Evolutionary conservation across 352 stramenopile genomes (phyloP), one percentile per base, ranked within the genome.

Genomic region (Saprolegnia diclina): DNA sequence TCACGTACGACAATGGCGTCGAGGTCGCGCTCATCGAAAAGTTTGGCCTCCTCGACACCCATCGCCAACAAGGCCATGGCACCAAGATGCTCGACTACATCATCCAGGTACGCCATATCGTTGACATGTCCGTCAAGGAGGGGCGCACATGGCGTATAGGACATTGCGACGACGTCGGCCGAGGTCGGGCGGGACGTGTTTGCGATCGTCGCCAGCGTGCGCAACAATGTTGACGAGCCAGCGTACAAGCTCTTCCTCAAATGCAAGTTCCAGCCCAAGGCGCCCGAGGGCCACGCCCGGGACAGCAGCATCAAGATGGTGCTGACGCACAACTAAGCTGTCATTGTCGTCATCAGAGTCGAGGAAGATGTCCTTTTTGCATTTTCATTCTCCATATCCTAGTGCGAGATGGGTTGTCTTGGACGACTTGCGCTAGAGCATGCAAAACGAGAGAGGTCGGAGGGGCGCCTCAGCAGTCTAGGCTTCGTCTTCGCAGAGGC

Each of bases 21-120:
- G 67, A 76, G 38, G 75, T 84, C 40, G 80, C 77, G 11, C 72
- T 79, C 21, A 81, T 92, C 61, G 81, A 91, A 63, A 71, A 83
- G 14, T 68, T 92, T 42, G 82, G 84, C 32, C 72, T 91, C 16
- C 59, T 89, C 9, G 74, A 78, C 35, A 65, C 65, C 26, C 90
- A 89, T 66, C 79, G 81, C 26, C 64, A 76, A 13, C 76, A 78
- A 35, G 81, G 81, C 64, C 80, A 83, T 50, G 84, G 76, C 44
- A 83, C 69, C 24, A 73, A 80, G 54, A 74, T 89, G 26, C 74
- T 92, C 14, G 69, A 74, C 53, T 67, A 74, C 19, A 66, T 87
- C 35, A 45, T 90, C n/a, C 70, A 89, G 76, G 80, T 87, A 71
- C 46, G 37, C 37, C 4, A 5, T 46, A 3, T 48, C 0, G 18